A percentile compares a stretch with the other conserved stretches of the same genome.
Evolutionary conservation across 169 alveolate species (phyloP).

Genomic region (Plasmodium gonderi): DNA sequence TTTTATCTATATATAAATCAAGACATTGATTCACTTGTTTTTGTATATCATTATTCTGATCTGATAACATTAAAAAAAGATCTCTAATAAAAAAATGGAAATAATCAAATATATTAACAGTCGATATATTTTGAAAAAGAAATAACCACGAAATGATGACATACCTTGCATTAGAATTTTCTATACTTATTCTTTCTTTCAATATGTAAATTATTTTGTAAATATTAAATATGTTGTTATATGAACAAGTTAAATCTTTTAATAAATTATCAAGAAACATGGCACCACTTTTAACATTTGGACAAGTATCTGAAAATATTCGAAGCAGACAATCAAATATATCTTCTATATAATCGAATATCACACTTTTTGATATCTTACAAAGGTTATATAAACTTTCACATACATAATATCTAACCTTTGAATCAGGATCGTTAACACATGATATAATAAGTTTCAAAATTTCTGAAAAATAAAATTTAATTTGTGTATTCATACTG

Average conservation of each 20-base stretch:
- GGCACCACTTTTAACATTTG: slow-evolving; percentile 83
- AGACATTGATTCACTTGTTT: slow-evolving; percentile 72
- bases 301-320: slow-evolving; percentile 81
- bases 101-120: slow-evolving; percentile 59
- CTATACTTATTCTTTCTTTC: slow-evolving; percentile 58
- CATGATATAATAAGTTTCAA: slow-evolving; percentile 50
- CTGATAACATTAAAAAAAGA: slow-evolving; percentile 57
- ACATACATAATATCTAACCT: slow-evolving; percentile 84
- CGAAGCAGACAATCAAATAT: slow-evolving; percentile 83
- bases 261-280: slow-evolving; percentile 79
- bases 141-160: slow-evolving; percentile 64
- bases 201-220: slow-evolving; percentile 58
- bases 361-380: slow-evolving; percentile 72
- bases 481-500: slow-evolving; percentile 42
- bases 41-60: slow-evolving; percentile 69
- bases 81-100: slow-evolving; percentile 64
- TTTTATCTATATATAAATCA: slow-evolving; percentile 61
- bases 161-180: slow-evolving; percentile 76
- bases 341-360: slow-evolving; percentile 70
- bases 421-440: slow-evolving; percentile 79
- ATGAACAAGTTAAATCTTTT: slow-evolving; percentile 79
- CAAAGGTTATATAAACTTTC: slow-evolving; percentile 84
- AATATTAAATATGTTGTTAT: slow-evolving; percentile 67
- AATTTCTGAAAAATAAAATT: slow-evolving; percentile 46
- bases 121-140: slow-evolving; percentile 63